Evolutionary conservation across 805 yeast genomes (phyloP).

Genomic region (Barnettozyma vustinii): DNA sequence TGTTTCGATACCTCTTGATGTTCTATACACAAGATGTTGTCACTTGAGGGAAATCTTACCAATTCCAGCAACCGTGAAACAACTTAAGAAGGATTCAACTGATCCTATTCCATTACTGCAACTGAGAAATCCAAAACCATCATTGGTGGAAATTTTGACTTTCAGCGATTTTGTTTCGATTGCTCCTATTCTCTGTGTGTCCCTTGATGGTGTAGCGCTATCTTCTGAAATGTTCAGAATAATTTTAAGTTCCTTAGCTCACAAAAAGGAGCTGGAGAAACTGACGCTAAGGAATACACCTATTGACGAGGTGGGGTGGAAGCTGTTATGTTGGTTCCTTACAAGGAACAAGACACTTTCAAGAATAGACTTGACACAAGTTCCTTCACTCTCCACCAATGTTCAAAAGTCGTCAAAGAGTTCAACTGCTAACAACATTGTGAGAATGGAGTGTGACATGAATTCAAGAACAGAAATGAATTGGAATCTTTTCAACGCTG

Average conservation of each 20-base stretch:
- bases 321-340: slow-evolving; percentile 68
- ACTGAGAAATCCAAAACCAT: slow-evolving; percentile 80
- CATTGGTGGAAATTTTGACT: slow-evolving; percentile 79
- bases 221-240: slow-evolving; percentile 72
- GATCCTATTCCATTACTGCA: slow-evolving; percentile 80
- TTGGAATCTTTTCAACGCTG: slow-evolving; percentile 76
- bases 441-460: slow-evolving; percentile 33
- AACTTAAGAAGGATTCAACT: slow-evolving; percentile 64
- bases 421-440: slow-evolving; percentile 23
- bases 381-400: slow-evolving; percentile 30
- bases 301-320: slow-evolving; percentile 75
- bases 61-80: slow-evolving; percentile 82
- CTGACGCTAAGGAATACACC: slow-evolving; percentile 77
- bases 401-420: slow-evolving; percentile 36
- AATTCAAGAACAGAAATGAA: slow-evolving; percentile 63
- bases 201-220: slow-evolving; percentile 74
- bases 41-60: slow-evolving; percentile 89
- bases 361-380: slow-evolving; percentile 63
- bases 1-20: slow-evolving; percentile 46
- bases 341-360: slow-evolving; percentile 54
- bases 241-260: slow-evolving; percentile 57
- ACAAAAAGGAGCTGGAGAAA: slow-evolving; percentile 60
- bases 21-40: slow-evolving; percentile 86
- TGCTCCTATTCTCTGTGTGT: slow-evolving; percentile 73
- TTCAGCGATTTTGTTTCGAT: slow-evolving; percentile 83